Percentiles rank a stretch among this genome's conserved stretches.
phyloP scores from a whole-genome alignment of 169 alveolate genomes.

The Cytauxzoon felis region DNA sequence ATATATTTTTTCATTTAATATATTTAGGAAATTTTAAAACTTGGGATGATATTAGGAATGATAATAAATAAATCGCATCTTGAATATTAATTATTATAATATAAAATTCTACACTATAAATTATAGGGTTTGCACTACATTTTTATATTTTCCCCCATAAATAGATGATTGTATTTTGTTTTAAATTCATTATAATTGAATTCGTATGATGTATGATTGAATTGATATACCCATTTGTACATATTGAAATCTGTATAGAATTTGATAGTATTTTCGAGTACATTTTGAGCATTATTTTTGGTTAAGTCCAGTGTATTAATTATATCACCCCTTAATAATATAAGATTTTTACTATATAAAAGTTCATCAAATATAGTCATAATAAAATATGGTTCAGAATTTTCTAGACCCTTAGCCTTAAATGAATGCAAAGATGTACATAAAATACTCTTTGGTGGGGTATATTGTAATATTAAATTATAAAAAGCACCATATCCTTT shows the following conservation, averaged over 20 bases:
- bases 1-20: background rate
- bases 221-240: constrained; percentile 38
- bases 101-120: no score
- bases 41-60: constrained; percentile 43
- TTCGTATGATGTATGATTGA: constrained; percentile 27
- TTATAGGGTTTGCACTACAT: no score
- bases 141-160: no score
- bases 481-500: background rate
- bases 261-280: constrained; percentile 14
- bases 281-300: constrained; percentile 7
- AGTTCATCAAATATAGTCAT: constrained; percentile 44
- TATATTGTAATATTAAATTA: constrained; percentile 27
- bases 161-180: constrained; percentile 3
- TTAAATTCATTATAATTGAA: constrained; percentile 24
- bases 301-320: constrained; percentile 34
- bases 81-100: no score
- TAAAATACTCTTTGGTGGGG: constrained; percentile 7
- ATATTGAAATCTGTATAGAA: constrained; percentile 48
- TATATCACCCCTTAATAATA: constrained; percentile 34
- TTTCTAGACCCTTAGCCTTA: constrained; percentile 4
- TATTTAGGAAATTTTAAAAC: constrained; percentile 19
- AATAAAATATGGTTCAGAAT: constrained; percentile 19
- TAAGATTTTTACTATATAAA: constrained; percentile 2
- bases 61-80: background rate
- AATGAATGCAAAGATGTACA: constrained; percentile 29